phyloP scores from a whole-genome alignment of 208 protist genomes.

The Blastocrithidia nonstop region DNA sequence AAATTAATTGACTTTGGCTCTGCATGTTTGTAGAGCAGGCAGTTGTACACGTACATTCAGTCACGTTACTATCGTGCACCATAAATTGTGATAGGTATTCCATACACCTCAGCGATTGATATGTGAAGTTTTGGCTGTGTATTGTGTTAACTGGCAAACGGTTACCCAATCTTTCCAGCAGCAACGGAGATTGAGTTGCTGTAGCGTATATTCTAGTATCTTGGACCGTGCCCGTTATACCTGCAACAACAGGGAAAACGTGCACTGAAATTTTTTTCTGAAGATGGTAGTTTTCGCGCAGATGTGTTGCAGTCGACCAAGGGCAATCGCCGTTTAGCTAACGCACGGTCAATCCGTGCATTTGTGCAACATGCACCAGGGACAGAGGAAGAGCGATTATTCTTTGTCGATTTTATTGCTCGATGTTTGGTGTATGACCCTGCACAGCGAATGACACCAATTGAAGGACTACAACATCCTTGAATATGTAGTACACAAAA shows the following conservation, averaged over 20 bases:
- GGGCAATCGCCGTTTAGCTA: constrained; percentile 9
- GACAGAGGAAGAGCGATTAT: constrained; percentile 19
- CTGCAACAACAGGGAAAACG: constrained; percentile 30
- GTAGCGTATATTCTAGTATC: constrained; percentile 66
- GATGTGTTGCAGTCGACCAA: constrained; percentile 19
- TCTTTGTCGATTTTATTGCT: constrained; percentile 37
- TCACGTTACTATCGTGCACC: constrained; percentile 88
- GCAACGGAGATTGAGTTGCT: constrained; percentile 66
- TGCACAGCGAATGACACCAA: constrained; percentile 39
- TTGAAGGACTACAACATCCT: constrained; percentile 47
- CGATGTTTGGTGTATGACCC: constrained; percentile 45
- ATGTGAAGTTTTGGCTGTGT: constrained; percentile 91
- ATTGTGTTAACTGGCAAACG: constrained; percentile 84
- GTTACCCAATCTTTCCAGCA: constrained; percentile 85
- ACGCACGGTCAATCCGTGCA: constrained; percentile 12
- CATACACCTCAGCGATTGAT: constrained; percentile 80
- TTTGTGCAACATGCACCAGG: no score
- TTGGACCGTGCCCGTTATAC: constrained; percentile 54
- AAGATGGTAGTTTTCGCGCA: constrained; percentile 8
- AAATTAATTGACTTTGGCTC: constrained; percentile 98
- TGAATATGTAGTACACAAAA: no score
- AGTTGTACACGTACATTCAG: constrained; percentile 90
- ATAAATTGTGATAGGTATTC: constrained; percentile 78
- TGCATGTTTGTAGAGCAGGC: constrained; percentile 85
- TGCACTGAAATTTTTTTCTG: constrained; percentile 30